Evolutionary conservation across 257 asterid species (phyloP).

Genomic region (Osmanthus fragrans): DNA sequence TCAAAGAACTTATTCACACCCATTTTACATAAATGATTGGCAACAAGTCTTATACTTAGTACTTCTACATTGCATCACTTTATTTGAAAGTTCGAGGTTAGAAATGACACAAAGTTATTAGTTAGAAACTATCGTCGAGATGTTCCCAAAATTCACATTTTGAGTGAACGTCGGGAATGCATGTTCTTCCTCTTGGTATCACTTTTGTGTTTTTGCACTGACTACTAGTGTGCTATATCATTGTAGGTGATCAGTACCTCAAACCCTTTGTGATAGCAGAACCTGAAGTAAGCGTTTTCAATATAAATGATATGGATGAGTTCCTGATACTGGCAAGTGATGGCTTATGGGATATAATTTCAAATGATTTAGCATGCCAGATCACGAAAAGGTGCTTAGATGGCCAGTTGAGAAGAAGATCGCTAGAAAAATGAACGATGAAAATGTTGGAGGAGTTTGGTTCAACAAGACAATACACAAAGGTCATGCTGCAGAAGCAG

Average conservation of each 20-base stretch:
- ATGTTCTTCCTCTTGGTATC: too few relatives aligned
- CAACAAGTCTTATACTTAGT: too few relatives aligned
- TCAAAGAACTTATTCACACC: too few relatives aligned
- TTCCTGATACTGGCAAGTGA: conserved; percentile 69
- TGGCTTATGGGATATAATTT: conserved; percentile 71
- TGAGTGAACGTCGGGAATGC: too few relatives aligned
- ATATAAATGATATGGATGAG: conserved; percentile 43
- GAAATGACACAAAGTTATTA: too few relatives aligned
- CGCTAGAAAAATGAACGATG: background rate
- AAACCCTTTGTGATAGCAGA: conserved; percentile 63
- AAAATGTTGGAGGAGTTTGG: background rate
- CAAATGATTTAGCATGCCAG: conserved; percentile 59
- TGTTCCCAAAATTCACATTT: too few relatives aligned
- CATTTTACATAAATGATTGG: too few relatives aligned
- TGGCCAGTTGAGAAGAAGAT: conserved; percentile 26
- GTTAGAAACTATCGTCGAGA: too few relatives aligned
- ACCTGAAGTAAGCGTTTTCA: conserved; percentile 50
- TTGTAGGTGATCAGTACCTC: conserved; percentile 59
- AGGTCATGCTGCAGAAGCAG: conserved; percentile 38
- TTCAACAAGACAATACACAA: background rate
- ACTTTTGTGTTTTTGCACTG: background rate
- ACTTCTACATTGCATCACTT: too few relatives aligned
- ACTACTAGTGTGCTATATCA: background rate
- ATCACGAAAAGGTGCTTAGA: conserved; percentile 48
- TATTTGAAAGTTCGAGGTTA: too few relatives aligned